Evolutionary conservation across 805 yeast species (phyloP).

Genomic region (Candida silvicultrix): DNA sequence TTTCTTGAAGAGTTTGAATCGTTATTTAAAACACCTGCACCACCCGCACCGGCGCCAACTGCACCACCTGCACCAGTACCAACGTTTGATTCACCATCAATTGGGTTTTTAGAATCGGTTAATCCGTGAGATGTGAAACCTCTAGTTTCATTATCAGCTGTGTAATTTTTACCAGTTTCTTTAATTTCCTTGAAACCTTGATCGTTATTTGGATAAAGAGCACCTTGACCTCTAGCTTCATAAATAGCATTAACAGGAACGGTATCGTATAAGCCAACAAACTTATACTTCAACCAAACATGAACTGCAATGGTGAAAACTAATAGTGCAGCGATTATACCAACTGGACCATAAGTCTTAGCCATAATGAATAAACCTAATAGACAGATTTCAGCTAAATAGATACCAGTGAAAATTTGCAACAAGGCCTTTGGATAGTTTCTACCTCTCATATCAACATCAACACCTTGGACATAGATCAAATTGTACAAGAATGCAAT

Average conservation of each 20-base stretch:
- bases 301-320: slow-evolving; percentile 56
- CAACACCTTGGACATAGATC: slow-evolving; percentile 55
- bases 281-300: slow-evolving; percentile 49
- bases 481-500: slow-evolving; percentile 58
- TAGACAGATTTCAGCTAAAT: slow-evolving; percentile 64
- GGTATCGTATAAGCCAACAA: slow-evolving; percentile 56
- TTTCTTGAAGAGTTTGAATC: slow-evolving; percentile 23
- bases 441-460: slow-evolving; percentile 60
- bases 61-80: slow-evolving; percentile 22
- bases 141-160: slow-evolving; percentile 17
- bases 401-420: slow-evolving; percentile 66
- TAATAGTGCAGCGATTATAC: slow-evolving; percentile 54
- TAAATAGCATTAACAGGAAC: slow-evolving; percentile 59
- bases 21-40: slow-evolving; percentile 8
- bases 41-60: slow-evolving; percentile 1
- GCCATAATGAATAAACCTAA: slow-evolving; percentile 69
- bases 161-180: slow-evolving; percentile 36
- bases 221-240: slow-evolving; percentile 32
- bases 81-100: slow-evolving; percentile 21
- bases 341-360: slow-evolving; percentile 76
- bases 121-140: slow-evolving; percentile 12
- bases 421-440: slow-evolving; percentile 67
- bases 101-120: slow-evolving; percentile 6
- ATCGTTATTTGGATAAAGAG: slow-evolving; percentile 55
- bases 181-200: slow-evolving; percentile 58